Evolutionary conservation across 305 asterid genomes (phyloP).

Genomic region (Fraxinus floribunda): DNA sequence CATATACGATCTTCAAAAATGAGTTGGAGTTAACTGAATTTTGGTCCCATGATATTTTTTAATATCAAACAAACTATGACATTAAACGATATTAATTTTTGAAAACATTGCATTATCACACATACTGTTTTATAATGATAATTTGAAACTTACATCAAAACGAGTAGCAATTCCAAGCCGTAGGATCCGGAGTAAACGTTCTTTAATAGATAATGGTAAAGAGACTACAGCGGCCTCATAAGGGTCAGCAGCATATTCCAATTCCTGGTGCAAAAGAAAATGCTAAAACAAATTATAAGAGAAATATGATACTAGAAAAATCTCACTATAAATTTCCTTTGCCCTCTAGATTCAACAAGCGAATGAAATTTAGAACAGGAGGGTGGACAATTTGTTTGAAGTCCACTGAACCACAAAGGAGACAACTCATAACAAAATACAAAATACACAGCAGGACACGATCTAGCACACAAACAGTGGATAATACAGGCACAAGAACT

Average conservation of each 20-base stretch:
- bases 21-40: constrained; percentile 7
- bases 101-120: constrained; percentile 24
- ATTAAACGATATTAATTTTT: background rate
- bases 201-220: constrained; percentile 70
- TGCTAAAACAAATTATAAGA: constrained; percentile 12
- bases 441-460: constrained; percentile 8
- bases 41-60: constrained; percentile 2
- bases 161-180: constrained; percentile 87
- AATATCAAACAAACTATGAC: background rate
- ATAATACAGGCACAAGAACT: background rate
- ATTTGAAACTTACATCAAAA: constrained; percentile 65
- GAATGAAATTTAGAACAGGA: background rate
- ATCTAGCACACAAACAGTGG: background rate
- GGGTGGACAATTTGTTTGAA: background rate
- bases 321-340: background rate
- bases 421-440: background rate
- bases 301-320: constrained; percentile 9
- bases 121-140: constrained; percentile 4
- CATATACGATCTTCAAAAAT: background rate
- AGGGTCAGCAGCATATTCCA: constrained; percentile 56
- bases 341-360: background rate
- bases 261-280: constrained; percentile 38
- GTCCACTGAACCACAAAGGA: background rate
- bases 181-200: constrained; percentile 80
- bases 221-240: constrained; percentile 81